Base-by-base conservation (phyloP, 108 stramenopile species). In the Conticribra guillardii region DNA sequence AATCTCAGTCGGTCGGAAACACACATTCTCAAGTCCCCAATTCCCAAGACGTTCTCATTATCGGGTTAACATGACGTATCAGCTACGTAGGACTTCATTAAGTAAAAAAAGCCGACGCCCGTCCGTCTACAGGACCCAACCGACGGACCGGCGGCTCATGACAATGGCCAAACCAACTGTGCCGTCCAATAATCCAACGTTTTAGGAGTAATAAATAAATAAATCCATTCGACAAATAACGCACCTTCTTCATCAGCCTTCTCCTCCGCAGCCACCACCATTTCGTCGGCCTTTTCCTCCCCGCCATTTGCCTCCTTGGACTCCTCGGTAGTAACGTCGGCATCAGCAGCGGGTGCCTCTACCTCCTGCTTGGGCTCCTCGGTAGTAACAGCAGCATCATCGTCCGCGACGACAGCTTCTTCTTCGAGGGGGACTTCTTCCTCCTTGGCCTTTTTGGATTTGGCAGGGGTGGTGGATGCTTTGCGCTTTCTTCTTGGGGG, bases 391-490 rank as follows among this genome's bases (percentile, higher is more conserved):
- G 28, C 51, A 17, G 21, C 31, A 7, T 28, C 30, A 2, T 19
- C 50, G 8, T 50, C 33, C 11, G 4, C 19, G 37, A 37, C 56
- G 47, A 44, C 66, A 29, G 56, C 66, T 29, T 24, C 31, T 2
- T 55, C 68, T 28, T 58, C 68, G 31, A 1, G 27, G 30, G 34
- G 19, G 17, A 32, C 11, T 57, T 57, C 46, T 15, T n/a, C 55
- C 16, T 69, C 56, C 51, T 75, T 75, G 51, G 47, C 68, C 60
- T 75, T 70, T 48, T 75, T 70, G 59, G 69, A 53, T 48, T 69
- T 59, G 17, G 60, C 23, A 9, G 46, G 47, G 8, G 63, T 57
- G 31, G 41, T 41, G 41, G 55, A 3, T 48, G 72, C 61, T 57
- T 73, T 73, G 48, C 72, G 72, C 46, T 73, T 73, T 46, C 72